Evolutionary conservation across 2,329 filamentous ascomycete genomes (phyloP).

Genomic region (Cladosporium sp.): DNA sequence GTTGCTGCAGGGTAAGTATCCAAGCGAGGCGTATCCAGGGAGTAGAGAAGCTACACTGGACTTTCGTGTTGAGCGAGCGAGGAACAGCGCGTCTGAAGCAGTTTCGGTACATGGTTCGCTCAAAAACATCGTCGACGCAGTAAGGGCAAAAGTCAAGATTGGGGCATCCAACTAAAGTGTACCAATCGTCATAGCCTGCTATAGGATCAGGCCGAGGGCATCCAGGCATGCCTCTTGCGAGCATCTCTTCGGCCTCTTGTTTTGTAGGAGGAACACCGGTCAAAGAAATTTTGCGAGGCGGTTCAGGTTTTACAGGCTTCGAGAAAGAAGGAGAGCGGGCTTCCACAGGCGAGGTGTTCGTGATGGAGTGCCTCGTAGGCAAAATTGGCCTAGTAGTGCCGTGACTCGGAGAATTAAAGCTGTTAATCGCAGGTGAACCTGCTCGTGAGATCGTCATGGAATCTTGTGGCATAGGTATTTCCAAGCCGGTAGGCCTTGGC

Average conservation of each 20-base stretch:
- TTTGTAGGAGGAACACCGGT: slow-evolving; percentile 16
- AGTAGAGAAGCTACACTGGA: slow-evolving; percentile 72
- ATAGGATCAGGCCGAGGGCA: slow-evolving; percentile 63
- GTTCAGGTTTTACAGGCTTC: slow-evolving; percentile 1
- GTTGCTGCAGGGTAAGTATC: slow-evolving; percentile 68
- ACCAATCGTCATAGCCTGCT: slow-evolving; percentile 68
- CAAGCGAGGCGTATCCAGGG: slow-evolving; percentile 82
- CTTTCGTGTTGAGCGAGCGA: slow-evolving; percentile 51
- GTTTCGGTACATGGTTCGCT: slow-evolving; percentile 59
- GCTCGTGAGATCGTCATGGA: slow-evolving; percentile 12
- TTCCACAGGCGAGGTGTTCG: slow-evolving; percentile 13
- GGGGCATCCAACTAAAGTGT: slow-evolving; percentile 63
- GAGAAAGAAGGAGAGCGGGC: slow-evolving; percentile 10
- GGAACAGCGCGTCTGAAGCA: slow-evolving; percentile 58
- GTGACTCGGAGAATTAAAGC: slow-evolving; percentile 7
- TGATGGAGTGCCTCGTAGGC: slow-evolving; percentile 12
- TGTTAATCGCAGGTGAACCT: slow-evolving; percentile 17
- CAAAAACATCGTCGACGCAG: slow-evolving; percentile 68
- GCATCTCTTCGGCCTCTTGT: slow-evolving; percentile 44
- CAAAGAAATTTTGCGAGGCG: slow-evolving; percentile 4
- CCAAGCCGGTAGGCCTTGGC: slow-evolving; percentile 12
- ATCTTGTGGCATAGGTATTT: slow-evolving; percentile 14
- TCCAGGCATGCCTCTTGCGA: slow-evolving; percentile 46
- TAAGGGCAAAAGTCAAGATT: slow-evolving; percentile 76
- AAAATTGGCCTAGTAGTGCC: not conserved